Evolutionary conservation across 2,329 filamentous ascomycete species (phyloP), one percentile per base, ranked within the genome.

Genomic region (Gliomastix tumulicola): DNA sequence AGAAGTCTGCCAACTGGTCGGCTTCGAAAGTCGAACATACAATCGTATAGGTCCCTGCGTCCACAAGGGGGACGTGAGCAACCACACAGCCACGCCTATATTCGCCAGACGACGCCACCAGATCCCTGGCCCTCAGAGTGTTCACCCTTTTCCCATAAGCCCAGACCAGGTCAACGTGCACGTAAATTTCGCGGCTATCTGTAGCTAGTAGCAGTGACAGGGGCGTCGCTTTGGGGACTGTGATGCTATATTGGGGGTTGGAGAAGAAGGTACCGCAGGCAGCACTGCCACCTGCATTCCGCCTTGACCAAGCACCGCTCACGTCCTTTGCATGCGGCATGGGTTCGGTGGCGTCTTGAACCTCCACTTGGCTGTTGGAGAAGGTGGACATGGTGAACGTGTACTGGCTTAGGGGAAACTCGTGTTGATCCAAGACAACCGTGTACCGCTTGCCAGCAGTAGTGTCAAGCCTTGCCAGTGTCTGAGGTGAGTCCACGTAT

Each of bases 401-500:
- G 55, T 95, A 89, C 17, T 67, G 71, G 2, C 76, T 70, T 4
- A 83, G 64, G 3, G 85, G 82, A 5, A 97, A 71, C 25, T 83
- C 81, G 49, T 94, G 82, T 49, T 94, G 84, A 13, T 88, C 82
- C 20, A 88, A 68, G 7, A 89, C 85, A 6, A 85, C 65, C 2
- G 71, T 75, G 46, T 74, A 74, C 5, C 53, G 49, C 32, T 57
- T 64, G n/a, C 54, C 56, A 5, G 65, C 61, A 21, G 47, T 46
- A 6, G 56, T 47, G 10, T 56, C 45, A 4, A 94, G 72, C 40
- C 84, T 81, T 31, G 94, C 77, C 7, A 98, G 75, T 1, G 86
- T 94, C 56, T 97, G 94, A 2, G 88, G 88, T 3, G 89, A 94
- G 59, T 96, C 90, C 22, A 97, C 88, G 44, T 87, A 95, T n/a